Conservation (phyloP, 768 basidiomycete genomes). For the Mycena venus region DNA sequence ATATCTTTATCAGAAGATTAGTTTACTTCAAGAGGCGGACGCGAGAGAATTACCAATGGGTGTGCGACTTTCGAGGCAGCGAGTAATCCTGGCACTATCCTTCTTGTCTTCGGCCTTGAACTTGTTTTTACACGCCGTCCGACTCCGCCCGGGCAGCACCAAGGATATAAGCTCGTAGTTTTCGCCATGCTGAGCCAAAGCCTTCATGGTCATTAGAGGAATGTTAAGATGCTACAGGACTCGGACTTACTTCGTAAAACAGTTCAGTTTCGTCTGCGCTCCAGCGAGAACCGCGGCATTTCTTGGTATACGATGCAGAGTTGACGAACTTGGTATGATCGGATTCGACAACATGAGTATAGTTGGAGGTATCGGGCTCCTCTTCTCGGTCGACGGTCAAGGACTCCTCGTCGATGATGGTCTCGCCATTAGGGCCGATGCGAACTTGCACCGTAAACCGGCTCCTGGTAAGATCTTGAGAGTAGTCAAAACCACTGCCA, state of each 20-base stretch:
- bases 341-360: conserved; percentile 85
- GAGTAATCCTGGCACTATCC: conserved; percentile 81
- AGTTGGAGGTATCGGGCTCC: conserved; percentile 74
- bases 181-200: conserved; percentile 90
- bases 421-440: conserved; percentile 89
- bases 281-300: conserved; percentile 88
- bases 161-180: conserved; percentile 94
- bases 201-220: conserved; percentile 59
- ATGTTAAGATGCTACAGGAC: conserved; percentile 12
- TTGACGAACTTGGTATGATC: conserved; percentile 91
- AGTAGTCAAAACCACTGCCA: conserved; percentile 78
- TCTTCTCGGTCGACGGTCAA: conserved; percentile 84
- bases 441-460: conserved; percentile 89
- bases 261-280: conserved; percentile 90
- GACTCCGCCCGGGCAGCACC: conserved; percentile 85
- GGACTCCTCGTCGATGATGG: conserved; percentile 88
- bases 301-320: conserved; percentile 84
- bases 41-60: conserved; percentile 75
- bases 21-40: background rate
- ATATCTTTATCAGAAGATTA: conserved; percentile 65
- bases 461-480: conserved; percentile 72
- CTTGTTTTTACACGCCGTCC: conserved; percentile 93
- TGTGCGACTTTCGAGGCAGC: conserved; percentile 78
- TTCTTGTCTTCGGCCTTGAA: conserved; percentile 92
- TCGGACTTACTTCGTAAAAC: conserved; percentile 80